Base-by-base conservation (phyloP, 83 land plant species). In the Picea mariana region DNA sequence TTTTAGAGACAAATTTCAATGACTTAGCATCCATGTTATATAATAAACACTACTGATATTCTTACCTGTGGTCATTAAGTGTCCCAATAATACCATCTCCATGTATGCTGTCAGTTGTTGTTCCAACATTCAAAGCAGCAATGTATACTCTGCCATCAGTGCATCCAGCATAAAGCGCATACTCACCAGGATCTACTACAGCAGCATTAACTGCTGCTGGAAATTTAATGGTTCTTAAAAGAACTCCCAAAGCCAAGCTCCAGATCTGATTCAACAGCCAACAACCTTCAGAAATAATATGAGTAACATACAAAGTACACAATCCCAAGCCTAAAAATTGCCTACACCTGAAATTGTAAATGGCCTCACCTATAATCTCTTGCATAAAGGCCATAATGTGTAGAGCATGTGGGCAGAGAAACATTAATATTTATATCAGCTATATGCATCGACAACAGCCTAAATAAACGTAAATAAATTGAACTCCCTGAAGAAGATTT, bases 51-150 rank as follows among this genome's bases (percentile, higher is more conserved):
- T 60, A 59, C 42, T 38, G 20, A 72, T 44, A 23, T 58, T 34
- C 27, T 71, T 67, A 89, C 92, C 92, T 86, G 80, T 89, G 89
- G 63, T 92, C 89, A 26, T 81, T 77, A 18, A 92, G 80, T 61
- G 87, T 73, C 67, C 92, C 92, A 78, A 88, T 77, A 18, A 88
- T 90, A 80, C 84, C 84, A 81, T 63, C 60, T 62, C 91, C 90
- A 73, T 82, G 67, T 31, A 20, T 78, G 52, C 81, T 82, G 47
- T 58, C 78, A 75, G 89, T 42, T 59, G 67, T 34, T 34, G 79
- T 81, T 61, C 82, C 88, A 81, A 87, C 90, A 83, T 80, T 82
- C 31, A 81, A 13, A 31, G 21, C 15, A 21, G 69, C 83, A 6
- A 77, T 64, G 55, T 86, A 89, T 4, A 89, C 65, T 6, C 40